phyloP scores from a whole-genome alignment of 73 alveolate species.

The Paramecium sonneborni region DNA sequence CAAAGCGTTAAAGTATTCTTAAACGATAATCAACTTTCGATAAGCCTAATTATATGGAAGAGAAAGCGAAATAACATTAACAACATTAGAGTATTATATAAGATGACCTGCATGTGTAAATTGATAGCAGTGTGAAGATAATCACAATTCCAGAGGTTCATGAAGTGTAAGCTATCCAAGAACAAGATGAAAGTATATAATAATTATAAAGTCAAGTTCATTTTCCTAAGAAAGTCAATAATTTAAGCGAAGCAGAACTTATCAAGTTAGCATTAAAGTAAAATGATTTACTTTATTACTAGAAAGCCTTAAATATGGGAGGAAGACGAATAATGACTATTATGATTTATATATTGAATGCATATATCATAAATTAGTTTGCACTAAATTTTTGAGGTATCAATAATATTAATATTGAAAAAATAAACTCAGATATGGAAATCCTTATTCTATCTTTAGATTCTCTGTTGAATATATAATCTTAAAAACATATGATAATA shows the following conservation, averaged over 20 bases:
- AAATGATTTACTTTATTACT: background rate
- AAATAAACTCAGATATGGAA: no score
- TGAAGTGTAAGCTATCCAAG: background rate
- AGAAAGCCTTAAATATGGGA: constrained; percentile 50
- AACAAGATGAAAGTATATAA: background rate
- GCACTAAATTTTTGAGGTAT: background rate
- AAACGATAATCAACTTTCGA: constrained; percentile 37
- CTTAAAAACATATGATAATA: no score
- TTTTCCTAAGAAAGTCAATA: constrained; percentile 21
- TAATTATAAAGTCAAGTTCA: background rate
- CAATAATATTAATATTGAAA: background rate
- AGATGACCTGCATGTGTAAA: constrained; percentile 12
- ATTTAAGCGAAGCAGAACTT: constrained; percentile 11
- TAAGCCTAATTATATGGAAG: constrained; percentile 27
- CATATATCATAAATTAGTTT: background rate
- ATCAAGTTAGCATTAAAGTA: constrained; percentile 42
- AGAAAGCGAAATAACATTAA: background rate
- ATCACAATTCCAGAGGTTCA: background rate
- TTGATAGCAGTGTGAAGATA: background rate
- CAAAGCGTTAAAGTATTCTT: constrained; percentile 2
- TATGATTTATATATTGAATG: constrained; percentile 4
- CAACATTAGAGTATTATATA: background rate
- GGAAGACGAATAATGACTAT: constrained; percentile 20
- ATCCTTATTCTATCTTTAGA: background rate
- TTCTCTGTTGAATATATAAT: no score